These are phyloP conservation scores for Candida glaebosa DNA, from an alignment of 805 yeast species.

Conservation along the genomic window DNA sequence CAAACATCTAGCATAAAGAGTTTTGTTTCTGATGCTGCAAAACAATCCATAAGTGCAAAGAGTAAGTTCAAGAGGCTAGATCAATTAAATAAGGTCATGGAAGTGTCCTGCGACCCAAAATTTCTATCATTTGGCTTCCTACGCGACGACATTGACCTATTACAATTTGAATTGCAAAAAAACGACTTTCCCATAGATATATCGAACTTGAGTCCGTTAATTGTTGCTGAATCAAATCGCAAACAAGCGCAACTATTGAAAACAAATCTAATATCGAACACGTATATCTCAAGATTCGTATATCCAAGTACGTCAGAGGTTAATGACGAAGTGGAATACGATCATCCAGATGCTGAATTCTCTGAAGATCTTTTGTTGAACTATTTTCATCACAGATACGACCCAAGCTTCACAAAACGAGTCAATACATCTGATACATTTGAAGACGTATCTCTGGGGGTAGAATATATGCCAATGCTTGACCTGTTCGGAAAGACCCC, in stretches of 20 bases:
- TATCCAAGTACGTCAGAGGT: slow-evolving; percentile 15
- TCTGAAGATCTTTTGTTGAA: slow-evolving; percentile 18
- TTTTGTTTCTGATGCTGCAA: slow-evolving; percentile 29
- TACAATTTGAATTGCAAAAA: slow-evolving; percentile 51
- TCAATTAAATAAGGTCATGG: slow-evolving; percentile 52
- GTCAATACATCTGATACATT: slow-evolving; percentile 13
- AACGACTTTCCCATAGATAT: slow-evolving; percentile 52
- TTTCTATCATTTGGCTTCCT: slow-evolving; percentile 67
- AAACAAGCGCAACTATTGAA: slow-evolving; percentile 43
- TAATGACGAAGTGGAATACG: slow-evolving; percentile 12
- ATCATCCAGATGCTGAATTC: slow-evolving; percentile 10
- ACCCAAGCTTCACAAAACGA: slow-evolving; percentile 11
- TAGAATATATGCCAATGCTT: neutral
- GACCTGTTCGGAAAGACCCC: neutral
- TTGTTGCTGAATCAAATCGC: slow-evolving; percentile 26
- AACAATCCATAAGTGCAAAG: slow-evolving; percentile 24
- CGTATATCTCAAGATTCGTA: slow-evolving; percentile 28
- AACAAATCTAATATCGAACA: slow-evolving; percentile 20
- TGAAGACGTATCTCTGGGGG: slow-evolving; percentile 10
- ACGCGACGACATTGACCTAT: slow-evolving; percentile 56
- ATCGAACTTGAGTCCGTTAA: slow-evolving; percentile 49
- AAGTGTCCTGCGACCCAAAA: slow-evolving; percentile 62
- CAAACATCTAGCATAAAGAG: slow-evolving; percentile 16
- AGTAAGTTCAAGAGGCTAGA: slow-evolving; percentile 55
- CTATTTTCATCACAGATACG: slow-evolving; percentile 14